Base-by-base conservation (phyloP, 768 basidiomycete species). In the Collybia mongolica region DNA sequence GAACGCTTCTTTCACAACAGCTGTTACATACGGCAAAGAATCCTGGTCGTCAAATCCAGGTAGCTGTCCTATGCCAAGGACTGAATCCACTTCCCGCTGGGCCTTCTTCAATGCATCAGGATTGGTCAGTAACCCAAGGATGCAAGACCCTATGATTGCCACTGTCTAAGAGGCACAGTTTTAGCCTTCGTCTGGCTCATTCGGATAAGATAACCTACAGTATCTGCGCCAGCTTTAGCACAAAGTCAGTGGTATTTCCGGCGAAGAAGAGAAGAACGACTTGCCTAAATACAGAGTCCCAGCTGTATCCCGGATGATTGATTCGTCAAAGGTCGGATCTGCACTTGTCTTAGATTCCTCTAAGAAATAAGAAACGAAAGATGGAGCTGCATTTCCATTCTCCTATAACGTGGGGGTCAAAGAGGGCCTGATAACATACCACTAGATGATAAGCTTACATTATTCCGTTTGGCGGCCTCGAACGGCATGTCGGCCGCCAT, bases 11-110 rank as follows among this genome's bases (percentile, higher is more conserved):
- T 60, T 57, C 8, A 69, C n/a, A 2, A 72, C 43, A 0, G 69
- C 69, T 5, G 60, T 61, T 11, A 72, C 53, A 40, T 71, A 73
- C 0, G 69, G 68, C 35, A 72, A 42, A 2, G 54, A 56, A 1
- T 36, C 38, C 7, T 58, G 44, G 22, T 73, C 69, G 6, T 53
- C 59, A 39, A 70, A 66, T 3, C 54, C 54, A 5, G 72, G 71
- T 1, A 71, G 56, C 14, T 63, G 59, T 19, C 51, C 52, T 6
- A 22, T 36, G 2, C 63, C 66, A 6, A 73, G 46, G 11, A 69
- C 62, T 2, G 38, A 35, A 39, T 71, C 66, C 4, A 73, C 56
- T 29, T 72, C 69, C 11, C 5, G 50, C 22, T 69, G 71, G 5
- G 65, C 70, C 14, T 57, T 60, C 6, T 32, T 46, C 26, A 68